Evolutionary conservation across 2,329 filamentous ascomycete genomes (phyloP), one percentile per base, ranked within the genome.

Genomic region (Xylariaceae sp.): DNA sequence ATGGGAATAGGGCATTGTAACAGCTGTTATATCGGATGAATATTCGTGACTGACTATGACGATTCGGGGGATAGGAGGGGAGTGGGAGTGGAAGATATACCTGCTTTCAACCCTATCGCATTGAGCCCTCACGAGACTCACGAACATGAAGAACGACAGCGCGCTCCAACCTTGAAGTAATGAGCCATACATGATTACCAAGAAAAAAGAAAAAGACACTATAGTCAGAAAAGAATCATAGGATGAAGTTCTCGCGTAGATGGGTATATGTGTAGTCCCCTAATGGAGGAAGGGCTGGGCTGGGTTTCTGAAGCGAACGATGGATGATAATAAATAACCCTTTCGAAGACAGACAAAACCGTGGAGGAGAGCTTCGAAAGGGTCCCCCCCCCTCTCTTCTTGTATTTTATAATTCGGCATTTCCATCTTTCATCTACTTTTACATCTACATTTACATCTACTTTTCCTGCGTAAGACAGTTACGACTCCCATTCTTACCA

Each of bases 1-100:
- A 65, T 50, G 57, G 64, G 54, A 66, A 65, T 26, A 66, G 43
- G 2, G 64, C 63, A 35, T 57, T 57, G 39, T 61, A 59, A n/a
- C 64, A 66, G 37, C 64, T 66, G 9, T 11, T 9, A 4, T 2
- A 30, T 7, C 6, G 9, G 9, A 19, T 27, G 3, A 35, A 0
- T 4, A 3, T 3, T 27, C 39, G 40, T 64, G 41, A 64, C 55
- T 47, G n/a, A 26, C 43, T 26, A 47, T 2, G 1, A 26, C 12
- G 7, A 8, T 19, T 9, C 5, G 2, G 0, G 29, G 26, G 2
- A 27, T 27, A 31, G 9, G 32, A 12, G 30, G 26, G 26, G 19
- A 19, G 19, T 2, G 6, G 40, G 40, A 3, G 19, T 6, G 4
- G 47, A 32, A 56, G 26, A 53, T 53, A 7, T 60, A 58, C 58